Evolutionary conservation across 2,329 filamentous ascomycete genomes (phyloP).

Genomic region (Hypoxylon sp.): DNA sequence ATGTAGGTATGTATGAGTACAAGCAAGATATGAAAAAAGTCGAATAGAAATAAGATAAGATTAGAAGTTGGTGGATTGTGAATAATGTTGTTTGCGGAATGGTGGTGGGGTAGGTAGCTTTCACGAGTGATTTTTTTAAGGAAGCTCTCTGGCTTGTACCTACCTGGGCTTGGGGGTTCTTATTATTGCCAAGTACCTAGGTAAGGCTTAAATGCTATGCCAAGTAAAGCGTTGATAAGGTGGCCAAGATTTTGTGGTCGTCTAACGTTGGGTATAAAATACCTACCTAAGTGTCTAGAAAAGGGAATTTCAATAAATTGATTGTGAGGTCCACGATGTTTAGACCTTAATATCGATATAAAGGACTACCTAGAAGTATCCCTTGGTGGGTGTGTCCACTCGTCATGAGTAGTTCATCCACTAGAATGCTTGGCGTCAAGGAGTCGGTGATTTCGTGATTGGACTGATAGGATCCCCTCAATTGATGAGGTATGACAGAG

Average conservation of each 20-base stretch:
- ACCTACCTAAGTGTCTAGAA: conserved; percentile 6
- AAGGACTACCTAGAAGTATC: conserved; percentile 7
- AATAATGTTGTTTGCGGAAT: conserved; percentile 31
- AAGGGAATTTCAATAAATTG: conserved; percentile 17
- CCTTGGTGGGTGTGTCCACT: conserved; percentile 28
- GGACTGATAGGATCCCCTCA: conserved; percentile 15
- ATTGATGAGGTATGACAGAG: conserved; percentile 18
- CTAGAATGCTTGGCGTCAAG: conserved; percentile 35
- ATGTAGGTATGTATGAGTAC: conserved; percentile 12
- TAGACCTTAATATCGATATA: conserved; percentile 25
- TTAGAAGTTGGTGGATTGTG: conserved; percentile 14
- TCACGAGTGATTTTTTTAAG: conserved; percentile 42
- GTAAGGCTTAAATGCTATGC: conserved; percentile 2
- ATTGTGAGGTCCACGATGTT: conserved; percentile 22
- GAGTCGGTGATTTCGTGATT: conserved; percentile 31
- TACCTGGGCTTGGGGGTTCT: conserved; percentile 14
- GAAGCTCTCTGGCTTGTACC: conserved; percentile 8
- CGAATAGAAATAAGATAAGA: conserved; percentile 2
- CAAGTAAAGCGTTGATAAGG: conserved; percentile 1
- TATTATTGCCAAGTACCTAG: not conserved
- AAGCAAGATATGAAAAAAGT: conserved; percentile 9
- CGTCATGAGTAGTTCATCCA: conserved; percentile 23
- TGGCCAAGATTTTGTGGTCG: conserved; percentile 8
- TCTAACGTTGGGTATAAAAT: conserved; percentile 17
- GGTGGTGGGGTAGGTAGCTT: conserved; percentile 39